Evolutionary conservation across 495 filamentous ascomycete genomes (phyloP).

Genomic region (Lentithecium fluviatile): DNA sequence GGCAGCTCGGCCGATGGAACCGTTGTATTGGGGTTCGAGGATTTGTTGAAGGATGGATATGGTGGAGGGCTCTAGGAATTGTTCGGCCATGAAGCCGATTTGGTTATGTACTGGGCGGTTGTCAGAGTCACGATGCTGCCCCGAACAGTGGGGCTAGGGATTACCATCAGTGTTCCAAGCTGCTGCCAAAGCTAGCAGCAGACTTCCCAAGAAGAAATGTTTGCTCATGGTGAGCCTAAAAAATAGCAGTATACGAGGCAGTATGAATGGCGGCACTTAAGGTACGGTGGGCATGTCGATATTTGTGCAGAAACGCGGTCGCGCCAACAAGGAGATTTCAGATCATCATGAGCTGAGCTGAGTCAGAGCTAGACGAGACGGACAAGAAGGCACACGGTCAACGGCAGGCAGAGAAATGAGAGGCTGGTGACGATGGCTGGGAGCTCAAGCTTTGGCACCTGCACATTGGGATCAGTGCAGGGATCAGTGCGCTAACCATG

Average conservation of each 20-base stretch:
- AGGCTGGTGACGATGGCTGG: too few species aligned
- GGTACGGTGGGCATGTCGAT: background rate
- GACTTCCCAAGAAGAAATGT: background rate
- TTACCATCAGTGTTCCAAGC: slow-evolving; percentile 40
- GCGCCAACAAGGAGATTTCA: too few species aligned
- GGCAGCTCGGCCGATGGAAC: slow-evolving; percentile 38
- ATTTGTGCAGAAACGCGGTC: too few species aligned
- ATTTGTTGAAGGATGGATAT: slow-evolving; percentile 35
- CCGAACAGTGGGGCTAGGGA: background rate
- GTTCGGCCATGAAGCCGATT: slow-evolving; percentile 42
- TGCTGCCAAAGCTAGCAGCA: slow-evolving; percentile 13
- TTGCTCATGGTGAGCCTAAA: background rate
- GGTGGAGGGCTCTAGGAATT: slow-evolving; percentile 36
- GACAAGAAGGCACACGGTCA: too few species aligned
- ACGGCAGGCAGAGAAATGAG: too few species aligned
- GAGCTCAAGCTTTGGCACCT: too few species aligned
- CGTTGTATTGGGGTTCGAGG: slow-evolving; percentile 40
- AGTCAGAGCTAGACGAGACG: too few species aligned
- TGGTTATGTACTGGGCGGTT: slow-evolving; percentile 38
- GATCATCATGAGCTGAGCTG: too few species aligned
- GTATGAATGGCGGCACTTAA: background rate
- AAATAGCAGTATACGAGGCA: background rate
- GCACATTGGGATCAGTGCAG: too few species aligned
- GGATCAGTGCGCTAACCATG: too few species aligned
- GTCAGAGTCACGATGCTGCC: background rate